Base-by-base conservation (phyloP, 23 red algal species). In the Gracilariopsis chorda region DNA sequence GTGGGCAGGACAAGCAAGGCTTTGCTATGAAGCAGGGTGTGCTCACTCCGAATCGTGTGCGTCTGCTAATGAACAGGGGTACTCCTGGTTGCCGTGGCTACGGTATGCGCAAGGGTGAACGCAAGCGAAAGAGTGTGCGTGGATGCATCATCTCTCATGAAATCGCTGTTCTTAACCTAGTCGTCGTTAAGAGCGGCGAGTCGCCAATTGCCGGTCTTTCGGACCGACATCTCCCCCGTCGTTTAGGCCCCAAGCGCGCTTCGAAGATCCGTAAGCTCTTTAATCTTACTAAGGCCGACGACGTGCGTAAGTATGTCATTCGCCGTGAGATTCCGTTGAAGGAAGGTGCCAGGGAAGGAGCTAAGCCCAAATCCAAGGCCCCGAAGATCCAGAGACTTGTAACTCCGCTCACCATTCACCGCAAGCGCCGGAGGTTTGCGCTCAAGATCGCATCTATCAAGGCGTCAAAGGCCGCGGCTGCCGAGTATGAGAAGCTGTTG, bases 221-320 rank as follows among this genome's bases (percentile, higher is more conserved):
- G 20, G 92, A 96, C 61, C 48, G 55, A 48, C 86, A 82, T 19
- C 94, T 99, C 29, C 97, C 97, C 46, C 91, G 97, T 67, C 92
- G 97, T 47, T 84, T 99, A 36, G 97, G 97, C 9, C 97, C 97
- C 46, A 99, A 99, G 78, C 94, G 97, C 68, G 97, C 97, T 35
- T 90, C 73, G 14, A 93, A 95, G 35, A 96, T 99, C 77, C 97
- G 97, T 36, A 96, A 95, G 90, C 86, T 99, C 39, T 99, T 99
- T 45, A 99, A 99, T 88, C 79, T 99, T 64, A 78, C 92, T 21
- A 96, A 96, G 56, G 93, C 90, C 53, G 97, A 99, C 64, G 97
- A 99, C 49, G 97, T 99, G 51, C 88, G 97, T 56, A 99, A 99
- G 88, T 99, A 99, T 58, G 97, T 99, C 17, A 99, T 99, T 49